Percentiles rank a stretch among this genome's conserved stretches.
Evolutionary conservation across 2,329 filamentous ascomycete species (phyloP).

Genomic region (Pseudogymnoascus sp.): DNA sequence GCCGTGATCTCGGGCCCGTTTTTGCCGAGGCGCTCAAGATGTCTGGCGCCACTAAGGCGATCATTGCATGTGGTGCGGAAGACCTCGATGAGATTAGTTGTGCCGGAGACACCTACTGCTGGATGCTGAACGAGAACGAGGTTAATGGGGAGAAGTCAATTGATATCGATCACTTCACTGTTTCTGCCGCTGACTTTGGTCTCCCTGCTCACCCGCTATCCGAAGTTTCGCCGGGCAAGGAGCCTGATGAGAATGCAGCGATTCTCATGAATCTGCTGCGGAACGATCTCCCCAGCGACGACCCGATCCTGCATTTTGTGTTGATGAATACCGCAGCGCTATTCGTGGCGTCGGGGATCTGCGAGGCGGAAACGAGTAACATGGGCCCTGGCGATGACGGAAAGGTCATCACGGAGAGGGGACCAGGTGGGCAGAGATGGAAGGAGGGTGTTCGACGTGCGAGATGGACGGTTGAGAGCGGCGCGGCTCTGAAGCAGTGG

Average conservation of each 20-base stretch:
- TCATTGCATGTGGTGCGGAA: constrained; percentile 89
- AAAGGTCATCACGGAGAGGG: constrained; percentile 69
- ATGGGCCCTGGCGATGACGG: constrained; percentile 78
- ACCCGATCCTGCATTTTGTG: constrained; percentile 88
- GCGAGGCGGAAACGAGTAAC: constrained; percentile 70
- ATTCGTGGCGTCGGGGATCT: constrained; percentile 76
- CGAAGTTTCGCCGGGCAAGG: constrained; percentile 75
- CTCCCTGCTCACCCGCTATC: constrained; percentile 63
- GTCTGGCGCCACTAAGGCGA: constrained; percentile 68
- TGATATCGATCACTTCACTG: constrained; percentile 65
- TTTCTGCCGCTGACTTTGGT: constrained; percentile 83
- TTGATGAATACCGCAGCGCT: constrained; percentile 88
- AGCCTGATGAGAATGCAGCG: constrained; percentile 76
- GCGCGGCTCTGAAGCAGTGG: constrained; percentile 78
- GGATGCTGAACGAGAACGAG: constrained; percentile 58
- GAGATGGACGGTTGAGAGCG: constrained; percentile 79
- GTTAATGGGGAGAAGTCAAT: constrained; percentile 35
- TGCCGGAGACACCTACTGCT: constrained; percentile 81
- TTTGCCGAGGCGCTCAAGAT: constrained; percentile 79
- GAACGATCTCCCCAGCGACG: constrained; percentile 62
- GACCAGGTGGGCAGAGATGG: constrained; percentile 82
- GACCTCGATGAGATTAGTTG: constrained; percentile 94
- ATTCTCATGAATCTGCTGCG: constrained; percentile 72
- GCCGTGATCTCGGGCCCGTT: constrained; percentile 75
- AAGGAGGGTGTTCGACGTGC: constrained; percentile 88